phyloP scores from a whole-genome alignment of 1,139 yeast genomes.

The Candida labiduridarum region DNA sequence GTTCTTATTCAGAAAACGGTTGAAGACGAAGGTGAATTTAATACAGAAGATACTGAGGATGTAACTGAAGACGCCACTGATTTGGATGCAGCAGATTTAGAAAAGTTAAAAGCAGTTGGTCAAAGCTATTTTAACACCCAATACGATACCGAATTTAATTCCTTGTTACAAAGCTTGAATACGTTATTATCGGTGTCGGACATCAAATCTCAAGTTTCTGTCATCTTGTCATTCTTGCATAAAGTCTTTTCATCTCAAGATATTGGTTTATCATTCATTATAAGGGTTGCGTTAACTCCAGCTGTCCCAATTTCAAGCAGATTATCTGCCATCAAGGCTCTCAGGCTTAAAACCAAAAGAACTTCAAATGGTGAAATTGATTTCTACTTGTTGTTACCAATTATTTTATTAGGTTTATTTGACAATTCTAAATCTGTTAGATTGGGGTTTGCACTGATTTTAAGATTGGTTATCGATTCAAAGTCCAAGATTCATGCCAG shows the following conservation, averaged over 20 bases:
- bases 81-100: conserved; percentile 25
- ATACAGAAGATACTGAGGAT: conserved; percentile 22
- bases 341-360: conserved; percentile 38
- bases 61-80: conserved; percentile 21
- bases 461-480: conserved; percentile 23
- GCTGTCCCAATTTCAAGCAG: conserved; percentile 60
- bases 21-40: conserved; percentile 27
- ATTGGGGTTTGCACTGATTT: conserved; percentile 26
- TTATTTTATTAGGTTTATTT: conserved; percentile 37
- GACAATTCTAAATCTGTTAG: conserved; percentile 34
- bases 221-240: conserved; percentile 23
- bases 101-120: conserved; percentile 21
- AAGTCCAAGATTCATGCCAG: conserved; percentile 21
- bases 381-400: conserved; percentile 40
- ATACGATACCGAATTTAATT: conserved; percentile 38
- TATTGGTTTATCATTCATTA: conserved; percentile 53
- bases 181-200: conserved; percentile 12
- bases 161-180: conserved; percentile 22
- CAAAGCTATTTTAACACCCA: conserved; percentile 44
- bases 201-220: conserved; percentile 17
- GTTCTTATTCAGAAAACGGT: conserved; percentile 42
- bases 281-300: conserved; percentile 59
- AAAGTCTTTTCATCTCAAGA: conserved; percentile 32
- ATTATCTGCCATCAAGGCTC: conserved; percentile 43
- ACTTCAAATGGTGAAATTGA: conserved; percentile 28